Conservation (phyloP, 345 rosid species). For the Brassica carinata region DNA sequence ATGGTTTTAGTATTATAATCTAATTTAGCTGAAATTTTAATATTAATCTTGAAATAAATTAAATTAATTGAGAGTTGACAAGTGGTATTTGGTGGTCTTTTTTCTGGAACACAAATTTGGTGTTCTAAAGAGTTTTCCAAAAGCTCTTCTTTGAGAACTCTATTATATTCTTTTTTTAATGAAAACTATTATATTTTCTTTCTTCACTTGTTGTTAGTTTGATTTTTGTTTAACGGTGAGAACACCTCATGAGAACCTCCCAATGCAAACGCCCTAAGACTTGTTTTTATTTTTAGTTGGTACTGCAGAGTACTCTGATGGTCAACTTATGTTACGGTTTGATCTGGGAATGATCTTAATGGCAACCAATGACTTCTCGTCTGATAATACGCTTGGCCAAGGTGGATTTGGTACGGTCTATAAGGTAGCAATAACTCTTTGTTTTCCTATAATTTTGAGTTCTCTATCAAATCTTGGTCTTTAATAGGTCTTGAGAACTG, state of each 20-base stretch:
- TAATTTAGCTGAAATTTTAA: neutral
- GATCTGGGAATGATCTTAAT: neutral
- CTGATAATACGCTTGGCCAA: conserved; percentile 39
- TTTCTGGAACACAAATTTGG: too few relatives aligned
- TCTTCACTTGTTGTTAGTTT: neutral
- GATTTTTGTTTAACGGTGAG: neutral
- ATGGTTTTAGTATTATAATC: neutral
- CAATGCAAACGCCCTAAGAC: neutral
- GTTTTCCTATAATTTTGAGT: neutral
- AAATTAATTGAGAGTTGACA: too few relatives aligned
- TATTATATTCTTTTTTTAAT: neutral
- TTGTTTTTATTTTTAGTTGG: conserved; percentile 6
- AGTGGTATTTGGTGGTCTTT: neutral
- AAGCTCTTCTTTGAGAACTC: neutral
- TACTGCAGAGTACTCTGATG: conserved; percentile 10
- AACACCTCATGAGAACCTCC: neutral
- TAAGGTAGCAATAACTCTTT: conserved; percentile 36
- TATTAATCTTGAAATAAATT: neutral
- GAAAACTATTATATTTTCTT: neutral
- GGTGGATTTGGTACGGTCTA: conserved; percentile 53
- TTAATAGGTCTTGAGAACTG: neutral
- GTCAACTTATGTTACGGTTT: conserved; percentile 23
- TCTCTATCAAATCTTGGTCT: neutral
- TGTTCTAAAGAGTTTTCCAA: neutral
- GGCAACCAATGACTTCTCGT: conserved; percentile 35